Percentiles rank a stretch among this genome's conserved stretches.
phyloP scores from a whole-genome alignment of 768 basidiomycete species.

The Udeniomyces megalosporus region DNA sequence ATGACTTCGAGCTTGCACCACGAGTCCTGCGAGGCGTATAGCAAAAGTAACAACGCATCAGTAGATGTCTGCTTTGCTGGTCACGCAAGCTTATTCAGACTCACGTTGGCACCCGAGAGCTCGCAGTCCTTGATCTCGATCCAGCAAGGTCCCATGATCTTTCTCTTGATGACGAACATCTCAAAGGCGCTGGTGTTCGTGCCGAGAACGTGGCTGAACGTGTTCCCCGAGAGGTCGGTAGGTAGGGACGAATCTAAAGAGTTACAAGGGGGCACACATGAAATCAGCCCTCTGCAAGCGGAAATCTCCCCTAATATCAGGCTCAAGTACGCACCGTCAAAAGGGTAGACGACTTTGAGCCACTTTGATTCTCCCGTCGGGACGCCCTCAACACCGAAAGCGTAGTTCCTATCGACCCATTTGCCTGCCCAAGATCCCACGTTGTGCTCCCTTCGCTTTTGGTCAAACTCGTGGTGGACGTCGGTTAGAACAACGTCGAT shows the following conservation, averaged over 20 bases:
- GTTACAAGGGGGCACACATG: not conserved
- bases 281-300: not conserved
- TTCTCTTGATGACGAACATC: conserved; percentile 77
- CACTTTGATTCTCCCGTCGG: conserved; percentile 65
- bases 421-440: conserved; percentile 66
- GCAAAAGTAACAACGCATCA: not conserved
- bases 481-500: conserved; percentile 51
- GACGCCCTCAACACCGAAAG: conserved; percentile 70
- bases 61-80: not conserved
- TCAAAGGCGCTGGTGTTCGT: conserved; percentile 88
- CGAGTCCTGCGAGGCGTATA: conserved; percentile 45
- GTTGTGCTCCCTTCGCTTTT: conserved; percentile 50
- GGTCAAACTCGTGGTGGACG: conserved; percentile 69
- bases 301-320: not conserved
- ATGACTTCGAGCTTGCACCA: conserved; percentile 92
- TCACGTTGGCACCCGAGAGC: conserved; percentile 62
- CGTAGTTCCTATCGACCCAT: conserved; percentile 77
- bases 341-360: conserved; percentile 87
- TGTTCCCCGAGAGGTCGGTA: conserved; percentile 54
- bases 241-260: conserved; percentile 72
- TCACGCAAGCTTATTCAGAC: conserved; percentile 20
- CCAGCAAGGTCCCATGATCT: conserved; percentile 99
- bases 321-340: conserved; percentile 44
- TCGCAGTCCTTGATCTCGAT: conserved; percentile 60
- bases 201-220: conserved; percentile 75